These are phyloP conservation scores for Platismatia glauca DNA, from an alignment of 495 filamentous ascomycete genomes.

Conservation along the genomic window DNA sequence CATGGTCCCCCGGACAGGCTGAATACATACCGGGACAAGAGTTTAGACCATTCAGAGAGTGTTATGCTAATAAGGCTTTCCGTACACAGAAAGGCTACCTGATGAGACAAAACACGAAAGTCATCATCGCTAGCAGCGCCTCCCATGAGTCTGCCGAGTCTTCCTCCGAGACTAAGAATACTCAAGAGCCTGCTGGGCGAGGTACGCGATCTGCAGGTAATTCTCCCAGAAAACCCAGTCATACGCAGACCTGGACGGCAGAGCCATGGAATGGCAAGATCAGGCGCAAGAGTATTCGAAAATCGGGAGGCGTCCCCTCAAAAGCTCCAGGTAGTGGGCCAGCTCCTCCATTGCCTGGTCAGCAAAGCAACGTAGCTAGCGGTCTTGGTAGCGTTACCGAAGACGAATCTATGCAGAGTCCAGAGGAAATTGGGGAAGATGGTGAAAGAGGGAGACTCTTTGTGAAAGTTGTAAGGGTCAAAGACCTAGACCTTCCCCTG, in stretches of 20 bases:
- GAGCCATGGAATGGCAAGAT: slow-evolving; percentile 88
- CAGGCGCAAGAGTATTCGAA: slow-evolving; percentile 56
- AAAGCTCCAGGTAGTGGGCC: slow-evolving; percentile 54
- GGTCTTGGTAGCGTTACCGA: slow-evolving; percentile 53
- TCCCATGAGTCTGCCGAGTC: slow-evolving; percentile 38
- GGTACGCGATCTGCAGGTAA: slow-evolving; percentile 57
- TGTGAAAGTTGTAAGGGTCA: slow-evolving; percentile 94
- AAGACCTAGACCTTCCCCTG: slow-evolving; percentile 84
- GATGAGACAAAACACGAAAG: slow-evolving; percentile 97
- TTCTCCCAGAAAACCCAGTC: slow-evolving; percentile 62
- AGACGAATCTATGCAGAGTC: slow-evolving; percentile 43
- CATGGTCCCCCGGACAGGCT: slow-evolving; percentile 16
- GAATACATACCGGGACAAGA: slow-evolving; percentile 26
- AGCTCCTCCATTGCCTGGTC: slow-evolving; percentile 79
- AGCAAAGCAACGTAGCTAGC: slow-evolving; percentile 65
- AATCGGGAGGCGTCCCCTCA: slow-evolving; percentile 50
- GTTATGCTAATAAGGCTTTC: slow-evolving; percentile 47
- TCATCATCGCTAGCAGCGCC: slow-evolving; percentile 78
- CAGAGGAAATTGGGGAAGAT: slow-evolving; percentile 58
- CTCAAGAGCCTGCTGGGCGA: slow-evolving; percentile 43
- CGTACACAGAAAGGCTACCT: slow-evolving; percentile 87
- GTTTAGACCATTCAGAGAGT: slow-evolving; percentile 20
- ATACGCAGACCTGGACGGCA: slow-evolving; percentile 84
- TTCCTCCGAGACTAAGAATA: slow-evolving; percentile 36
- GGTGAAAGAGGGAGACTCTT: slow-evolving; percentile 89